These are phyloP conservation scores for Eucalyptus globulus DNA, from an alignment of 345 rosid genomes.

Conservation along the genomic window DNA sequence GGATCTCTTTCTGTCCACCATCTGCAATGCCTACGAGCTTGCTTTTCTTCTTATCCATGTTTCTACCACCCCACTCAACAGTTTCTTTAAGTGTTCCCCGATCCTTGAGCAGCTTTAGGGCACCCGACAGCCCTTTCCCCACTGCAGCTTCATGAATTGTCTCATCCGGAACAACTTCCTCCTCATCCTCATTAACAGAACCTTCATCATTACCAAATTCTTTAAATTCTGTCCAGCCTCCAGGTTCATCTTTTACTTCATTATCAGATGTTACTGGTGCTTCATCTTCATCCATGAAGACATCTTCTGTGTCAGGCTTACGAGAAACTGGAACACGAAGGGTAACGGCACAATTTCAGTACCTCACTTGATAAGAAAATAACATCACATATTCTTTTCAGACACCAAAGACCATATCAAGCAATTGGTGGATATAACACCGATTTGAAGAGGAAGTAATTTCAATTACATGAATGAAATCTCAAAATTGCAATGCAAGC, in stretches of 20 bases:
- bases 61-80: slow-evolving; percentile 95
- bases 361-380: neutral
- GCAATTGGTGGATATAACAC: neutral
- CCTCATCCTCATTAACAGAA: slow-evolving; percentile 29
- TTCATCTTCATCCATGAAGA: slow-evolving; percentile 91
- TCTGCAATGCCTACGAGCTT: slow-evolving; percentile 81
- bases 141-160: slow-evolving; percentile 80
- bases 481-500: neutral
- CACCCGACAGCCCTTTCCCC: slow-evolving; percentile 92
- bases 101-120: slow-evolving; percentile 67
- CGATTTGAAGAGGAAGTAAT: neutral
- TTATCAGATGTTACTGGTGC: slow-evolving; percentile 38
- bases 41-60: slow-evolving; percentile 99
- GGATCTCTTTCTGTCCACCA: slow-evolving; percentile 42
- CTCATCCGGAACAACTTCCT: slow-evolving; percentile 66
- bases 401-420: neutral
- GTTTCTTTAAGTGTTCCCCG: slow-evolving; percentile 90
- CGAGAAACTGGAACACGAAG: slow-evolving; percentile 28
- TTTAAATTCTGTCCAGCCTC: slow-evolving; percentile 52
- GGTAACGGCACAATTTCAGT: neutral
- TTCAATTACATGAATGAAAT: neutral
- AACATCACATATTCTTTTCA: neutral
- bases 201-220: slow-evolving; percentile 37
- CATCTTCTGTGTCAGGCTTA: slow-evolving; percentile 63
- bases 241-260: slow-evolving; percentile 40